These are phyloP conservation scores for Vickermania spadyakhi DNA, from an alignment of 208 protist species.

Conservation along the genomic window DNA sequence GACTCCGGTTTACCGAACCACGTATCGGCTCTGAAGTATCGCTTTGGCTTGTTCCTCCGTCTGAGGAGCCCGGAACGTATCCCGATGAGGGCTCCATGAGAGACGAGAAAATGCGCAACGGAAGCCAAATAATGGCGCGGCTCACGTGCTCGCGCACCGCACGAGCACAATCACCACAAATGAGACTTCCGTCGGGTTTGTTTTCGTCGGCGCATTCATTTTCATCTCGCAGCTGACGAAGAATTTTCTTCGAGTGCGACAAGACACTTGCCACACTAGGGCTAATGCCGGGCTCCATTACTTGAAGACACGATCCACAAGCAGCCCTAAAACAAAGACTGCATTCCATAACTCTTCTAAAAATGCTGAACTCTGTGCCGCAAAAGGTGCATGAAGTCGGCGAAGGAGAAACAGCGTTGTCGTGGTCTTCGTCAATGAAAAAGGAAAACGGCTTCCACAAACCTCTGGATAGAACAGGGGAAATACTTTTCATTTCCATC, in stretches of 20 bases:
- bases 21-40: background rate
- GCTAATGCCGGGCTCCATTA: constrained; percentile 27
- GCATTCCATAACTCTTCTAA: constrained; percentile 47
- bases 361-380: constrained; percentile 60
- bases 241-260: constrained; percentile 9
- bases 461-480: constrained; percentile 4
- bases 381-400: constrained; percentile 35
- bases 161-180: constrained; percentile 63
- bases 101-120: constrained; percentile 36
- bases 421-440: background rate
- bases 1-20: no score
- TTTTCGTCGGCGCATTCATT: background rate
- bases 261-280: constrained; percentile 27
- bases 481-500: no score
- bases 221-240: background rate
- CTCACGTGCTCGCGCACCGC: constrained; percentile 29
- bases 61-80: no score
- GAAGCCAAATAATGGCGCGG: constrained; percentile 59
- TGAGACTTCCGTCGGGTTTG: constrained; percentile 11
- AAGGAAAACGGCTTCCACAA: constrained; percentile 1
- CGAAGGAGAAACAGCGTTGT: background rate
- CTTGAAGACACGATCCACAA: constrained; percentile 50
- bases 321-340: constrained; percentile 46
- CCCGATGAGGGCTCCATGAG: constrained; percentile 14
- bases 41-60: no score